phyloP scores from a whole-genome alignment of 345 rosid species.

The Chamaenerion angustifolium region DNA sequence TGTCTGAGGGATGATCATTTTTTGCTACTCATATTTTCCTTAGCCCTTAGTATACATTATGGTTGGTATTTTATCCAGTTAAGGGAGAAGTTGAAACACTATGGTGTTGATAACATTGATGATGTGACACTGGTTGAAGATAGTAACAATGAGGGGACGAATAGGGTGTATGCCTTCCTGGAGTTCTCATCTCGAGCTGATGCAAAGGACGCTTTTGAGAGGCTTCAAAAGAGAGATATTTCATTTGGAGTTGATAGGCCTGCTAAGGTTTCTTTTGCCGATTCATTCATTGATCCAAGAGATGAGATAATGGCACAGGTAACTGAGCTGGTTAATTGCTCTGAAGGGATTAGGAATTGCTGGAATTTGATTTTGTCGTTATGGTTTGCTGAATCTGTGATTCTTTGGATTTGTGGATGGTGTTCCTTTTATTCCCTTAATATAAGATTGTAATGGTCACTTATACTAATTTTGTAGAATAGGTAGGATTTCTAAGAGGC shows the following conservation, averaged over 20 bases:
- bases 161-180: slow-evolving; percentile 91
- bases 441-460: no score
- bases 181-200: slow-evolving; percentile 90
- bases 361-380: no score
- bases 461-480: no score
- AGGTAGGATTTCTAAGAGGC: no score
- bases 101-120: slow-evolving; percentile 78
- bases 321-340: slow-evolving; percentile 10
- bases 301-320: slow-evolving; percentile 99
- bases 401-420: no score
- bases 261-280: slow-evolving; percentile 94
- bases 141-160: slow-evolving; percentile 68
- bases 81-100: slow-evolving; percentile 93
- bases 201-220: slow-evolving; percentile 87
- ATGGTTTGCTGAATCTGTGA: no score
- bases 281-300: slow-evolving; percentile 85
- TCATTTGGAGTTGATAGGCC: slow-evolving; percentile 91
- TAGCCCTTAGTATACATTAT: slow-evolving; percentile 8
- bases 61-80: slow-evolving; percentile 46
- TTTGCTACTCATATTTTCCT: background rate
- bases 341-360: no score
- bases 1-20: background rate
- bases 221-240: slow-evolving; percentile 82
- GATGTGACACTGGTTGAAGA: slow-evolving; percentile 91
- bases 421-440: no score